These are phyloP conservation scores for Lachancea sp. DNA, from an alignment of 805 yeast genomes.

Conservation along the genomic window DNA sequence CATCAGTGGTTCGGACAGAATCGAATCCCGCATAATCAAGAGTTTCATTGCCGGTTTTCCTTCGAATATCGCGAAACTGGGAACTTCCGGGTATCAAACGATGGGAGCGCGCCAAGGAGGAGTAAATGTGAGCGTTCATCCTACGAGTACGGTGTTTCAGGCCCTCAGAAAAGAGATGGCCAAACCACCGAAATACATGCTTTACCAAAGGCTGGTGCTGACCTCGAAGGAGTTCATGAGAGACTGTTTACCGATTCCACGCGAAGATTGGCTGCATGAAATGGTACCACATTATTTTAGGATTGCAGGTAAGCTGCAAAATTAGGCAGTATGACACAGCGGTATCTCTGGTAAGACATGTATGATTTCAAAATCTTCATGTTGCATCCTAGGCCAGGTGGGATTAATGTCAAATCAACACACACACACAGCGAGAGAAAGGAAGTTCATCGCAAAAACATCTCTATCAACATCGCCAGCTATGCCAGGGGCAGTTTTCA, in stretches of 20 bases:
- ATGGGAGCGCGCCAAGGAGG: constrained; percentile 42
- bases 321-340: not conserved
- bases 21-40: constrained; percentile 15
- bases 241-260: constrained; percentile 62
- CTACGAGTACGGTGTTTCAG: constrained; percentile 64
- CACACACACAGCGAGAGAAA: too few species aligned
- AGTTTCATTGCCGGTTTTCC: constrained; percentile 32
- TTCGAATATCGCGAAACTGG: constrained; percentile 26
- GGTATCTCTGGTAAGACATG: too few species aligned
- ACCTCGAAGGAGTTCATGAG: constrained; percentile 89
- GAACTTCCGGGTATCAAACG: constrained; percentile 27
- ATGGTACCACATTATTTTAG: constrained; percentile 54
- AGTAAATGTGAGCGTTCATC: constrained; percentile 76
- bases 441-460: too few species aligned
- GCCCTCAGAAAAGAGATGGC: constrained; percentile 35
- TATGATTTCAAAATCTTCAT: too few species aligned
- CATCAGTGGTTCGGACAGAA: not conserved
- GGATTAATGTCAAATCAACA: too few species aligned
- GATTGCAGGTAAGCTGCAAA: not conserved
- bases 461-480: too few species aligned
- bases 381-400: too few species aligned
- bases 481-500: too few species aligned
- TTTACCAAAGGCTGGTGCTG: constrained; percentile 77
- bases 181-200: constrained; percentile 67
- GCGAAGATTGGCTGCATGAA: constrained; percentile 66